A percentile compares a stretch with the other conserved stretches of the same genome.
These are phyloP conservation scores for Plectranthus barbatus DNA, from an alignment of 257 asterid species.

Conservation along the genomic window DNA sequence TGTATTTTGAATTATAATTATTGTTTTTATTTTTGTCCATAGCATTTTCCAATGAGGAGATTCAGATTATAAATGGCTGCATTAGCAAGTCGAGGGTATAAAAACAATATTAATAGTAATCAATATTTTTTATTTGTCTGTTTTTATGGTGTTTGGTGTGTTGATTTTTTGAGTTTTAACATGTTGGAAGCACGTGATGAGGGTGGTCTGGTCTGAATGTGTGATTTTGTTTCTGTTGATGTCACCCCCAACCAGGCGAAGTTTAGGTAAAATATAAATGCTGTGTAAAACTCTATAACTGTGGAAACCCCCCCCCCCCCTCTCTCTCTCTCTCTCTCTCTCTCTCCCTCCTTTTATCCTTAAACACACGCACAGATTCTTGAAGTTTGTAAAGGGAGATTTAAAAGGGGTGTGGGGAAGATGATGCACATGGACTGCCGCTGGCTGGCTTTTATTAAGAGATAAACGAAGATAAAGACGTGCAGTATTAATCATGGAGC, in stretches of 20 bases:
- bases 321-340: too few relatives aligned
- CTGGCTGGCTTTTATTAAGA: constrained; percentile 32
- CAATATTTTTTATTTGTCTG: neutral
- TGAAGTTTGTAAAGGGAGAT: neutral
- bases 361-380: neutral
- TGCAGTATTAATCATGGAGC: constrained; percentile 63
- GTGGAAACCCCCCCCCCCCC: neutral
- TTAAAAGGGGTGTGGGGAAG: constrained; percentile 41
- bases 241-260: constrained; percentile 49
- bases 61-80: constrained; percentile 13
- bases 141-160: neutral
- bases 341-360: too few relatives aligned
- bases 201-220: constrained; percentile 28
- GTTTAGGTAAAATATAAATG: constrained; percentile 32
- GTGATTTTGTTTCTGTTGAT: constrained; percentile 23
- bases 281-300: constrained; percentile 23
- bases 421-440: constrained; percentile 83
- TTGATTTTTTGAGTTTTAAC: constrained; percentile 11
- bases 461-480: constrained; percentile 40
- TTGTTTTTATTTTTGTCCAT: too few relatives aligned
- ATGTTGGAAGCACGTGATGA: constrained; percentile 40
- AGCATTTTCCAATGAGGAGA: neutral
- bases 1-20: too few relatives aligned
- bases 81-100: constrained; percentile 7
- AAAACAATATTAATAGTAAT: constrained; percentile 3